Percentiles rank a stretch among this genome's conserved stretches.
phyloP scores from a whole-genome alignment of 805 yeast genomes.

The Naumovozyma dairenensis region DNA sequence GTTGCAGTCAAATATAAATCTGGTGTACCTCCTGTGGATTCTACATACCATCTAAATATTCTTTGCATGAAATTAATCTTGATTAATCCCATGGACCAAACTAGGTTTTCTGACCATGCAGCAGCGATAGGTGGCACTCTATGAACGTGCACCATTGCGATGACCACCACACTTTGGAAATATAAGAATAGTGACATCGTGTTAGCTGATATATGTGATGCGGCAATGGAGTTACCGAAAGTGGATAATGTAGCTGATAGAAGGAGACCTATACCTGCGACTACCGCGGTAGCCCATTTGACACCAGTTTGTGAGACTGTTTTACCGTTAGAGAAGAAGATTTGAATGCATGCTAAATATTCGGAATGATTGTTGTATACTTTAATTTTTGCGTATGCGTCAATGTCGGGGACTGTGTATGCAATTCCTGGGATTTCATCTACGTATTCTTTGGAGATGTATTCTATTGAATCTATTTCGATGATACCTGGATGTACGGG shows the following conservation, averaged over 20 bases:
- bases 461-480: slow-evolving; percentile 63
- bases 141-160: slow-evolving; percentile 78
- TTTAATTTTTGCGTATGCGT: slow-evolving; percentile 58
- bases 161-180: slow-evolving; percentile 81
- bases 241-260: slow-evolving; percentile 74
- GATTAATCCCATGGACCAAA: slow-evolving; percentile 93
- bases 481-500: slow-evolving; percentile 77
- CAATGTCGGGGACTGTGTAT: slow-evolving; percentile 77
- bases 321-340: slow-evolving; percentile 65
- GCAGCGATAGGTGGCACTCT: slow-evolving; percentile 88
- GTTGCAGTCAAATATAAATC: slow-evolving; percentile 53
- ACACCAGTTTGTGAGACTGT: slow-evolving; percentile 75
- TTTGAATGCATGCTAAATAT: slow-evolving; percentile 63
- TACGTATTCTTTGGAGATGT: slow-evolving; percentile 43
- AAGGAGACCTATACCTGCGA: slow-evolving; percentile 78
- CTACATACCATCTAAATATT: slow-evolving; percentile 77
- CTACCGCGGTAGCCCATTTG: slow-evolving; percentile 89
- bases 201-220: slow-evolving; percentile 85
- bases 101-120: slow-evolving; percentile 86
- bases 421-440: slow-evolving; percentile 74
- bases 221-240: slow-evolving; percentile 83
- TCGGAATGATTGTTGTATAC: slow-evolving; percentile 37
- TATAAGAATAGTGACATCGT: slow-evolving; percentile 77
- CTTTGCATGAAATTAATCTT: slow-evolving; percentile 73
- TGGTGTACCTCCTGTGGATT: slow-evolving; percentile 85